These are phyloP conservation scores for Chenopodium quinoa DNA, from an alignment of 148 eudicot species.

Conservation along the genomic window DNA sequence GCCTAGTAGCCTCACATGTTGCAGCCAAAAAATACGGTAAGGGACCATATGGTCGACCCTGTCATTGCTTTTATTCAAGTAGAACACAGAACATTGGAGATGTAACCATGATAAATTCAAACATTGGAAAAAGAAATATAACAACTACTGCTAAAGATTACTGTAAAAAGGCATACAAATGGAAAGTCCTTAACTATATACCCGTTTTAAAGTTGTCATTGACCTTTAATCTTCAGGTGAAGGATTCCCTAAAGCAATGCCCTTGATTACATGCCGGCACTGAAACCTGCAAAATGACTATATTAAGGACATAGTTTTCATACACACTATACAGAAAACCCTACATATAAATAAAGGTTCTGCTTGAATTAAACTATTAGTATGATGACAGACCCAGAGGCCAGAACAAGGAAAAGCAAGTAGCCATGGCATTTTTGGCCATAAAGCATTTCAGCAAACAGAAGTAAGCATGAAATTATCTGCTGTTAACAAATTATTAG, in stretches of 20 bases:
- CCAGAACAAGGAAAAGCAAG: not conserved
- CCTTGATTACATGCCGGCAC: slow-evolving; percentile 73
- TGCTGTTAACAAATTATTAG: not conserved
- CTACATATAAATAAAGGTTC: not conserved
- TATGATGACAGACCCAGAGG: not conserved
- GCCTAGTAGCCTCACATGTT: not conserved
- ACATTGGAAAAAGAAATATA: no score
- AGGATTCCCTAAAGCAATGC: slow-evolving; percentile 50
- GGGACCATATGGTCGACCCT: not conserved
- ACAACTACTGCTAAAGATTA: not conserved
- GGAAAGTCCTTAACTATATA: not conserved
- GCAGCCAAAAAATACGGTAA: not conserved
- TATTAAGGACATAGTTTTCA: not conserved
- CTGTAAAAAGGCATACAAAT: slow-evolving; percentile 16
- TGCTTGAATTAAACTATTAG: not conserved
- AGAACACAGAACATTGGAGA: not conserved
- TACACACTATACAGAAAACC: not conserved
- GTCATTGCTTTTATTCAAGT: not conserved
- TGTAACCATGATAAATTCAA: not conserved
- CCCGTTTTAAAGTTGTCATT: slow-evolving; percentile 2
- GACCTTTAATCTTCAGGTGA: slow-evolving; percentile 47
- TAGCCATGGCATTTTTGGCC: not conserved
- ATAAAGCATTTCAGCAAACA: not conserved
- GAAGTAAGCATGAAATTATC: not conserved
- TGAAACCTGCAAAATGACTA: slow-evolving; percentile 56